Evolutionary conservation across 208 protist species (phyloP), one percentile per base, ranked within the genome.

Genomic region (Porcisia hertigi): DNA sequence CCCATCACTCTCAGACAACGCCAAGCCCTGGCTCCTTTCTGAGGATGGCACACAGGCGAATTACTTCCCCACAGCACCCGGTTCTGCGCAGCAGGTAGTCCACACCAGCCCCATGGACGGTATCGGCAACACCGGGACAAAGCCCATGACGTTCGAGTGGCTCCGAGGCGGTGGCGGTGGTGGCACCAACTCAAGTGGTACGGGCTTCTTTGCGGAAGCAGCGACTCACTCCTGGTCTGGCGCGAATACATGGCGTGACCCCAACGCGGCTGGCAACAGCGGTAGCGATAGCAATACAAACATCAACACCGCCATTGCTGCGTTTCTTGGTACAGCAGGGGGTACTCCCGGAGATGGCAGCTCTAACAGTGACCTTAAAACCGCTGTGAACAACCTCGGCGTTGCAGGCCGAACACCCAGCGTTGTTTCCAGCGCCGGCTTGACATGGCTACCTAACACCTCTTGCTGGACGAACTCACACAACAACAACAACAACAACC

Each of bases 391-490:
- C 43, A 20, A 47, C 49, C 52, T 39, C 47, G 49, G 11, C 52
- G 14, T 34, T 6, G 16, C 36, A 55, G 25, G 49, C 11, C 60
- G n/a, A n/a, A 9, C 55, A n/a, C 30, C 49, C 18, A 14, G 18
- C 30, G 55, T 18, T 20, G 25, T 58, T 7, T 39, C 66, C 39
- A 62, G 14, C 30, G 6, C 52, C 41, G 54, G 34, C 39, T 77
- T 73, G 41, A 73, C 52, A 54, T 77, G 78, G 78, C 54, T 77
- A 47, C 66, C 72, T 41, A 75, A 83, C 63, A 79, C 69, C 9
- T 71, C 69, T 11, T 77, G 66, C 55, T 79, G 74, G 67, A 30
- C 30, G 30, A 45, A 43, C 5, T 34, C 66, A 25, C 69, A 62
- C 14, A 43, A 83, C 78, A 71, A 49, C 55, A 75, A 34, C 54